These are phyloP conservation scores for Dryas octopetala DNA, from an alignment of 306 rosid species.

Conservation along the genomic window DNA sequence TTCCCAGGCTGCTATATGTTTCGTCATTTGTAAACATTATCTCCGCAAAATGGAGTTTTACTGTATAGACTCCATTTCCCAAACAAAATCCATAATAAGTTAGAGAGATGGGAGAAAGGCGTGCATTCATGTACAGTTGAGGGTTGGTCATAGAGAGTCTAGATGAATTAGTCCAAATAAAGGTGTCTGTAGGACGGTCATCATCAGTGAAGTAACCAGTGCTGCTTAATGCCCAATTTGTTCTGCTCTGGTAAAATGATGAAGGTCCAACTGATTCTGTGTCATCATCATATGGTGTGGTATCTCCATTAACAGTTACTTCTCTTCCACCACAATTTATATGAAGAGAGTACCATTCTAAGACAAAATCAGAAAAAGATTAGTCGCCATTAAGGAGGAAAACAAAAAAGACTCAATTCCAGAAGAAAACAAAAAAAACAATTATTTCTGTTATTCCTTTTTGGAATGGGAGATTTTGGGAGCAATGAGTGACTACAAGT, in stretches of 20 bases:
- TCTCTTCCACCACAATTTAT: slow-evolving; percentile 62
- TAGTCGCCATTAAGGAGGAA: slow-evolving; percentile 3
- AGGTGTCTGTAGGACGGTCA: background rate
- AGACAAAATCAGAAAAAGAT: background rate
- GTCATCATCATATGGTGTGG: slow-evolving; percentile 42
- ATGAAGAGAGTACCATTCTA: slow-evolving; percentile 48
- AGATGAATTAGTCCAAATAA: slow-evolving; percentile 24
- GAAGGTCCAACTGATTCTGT: slow-evolving; percentile 32
- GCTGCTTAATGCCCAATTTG: slow-evolving; percentile 57
- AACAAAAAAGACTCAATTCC: background rate
- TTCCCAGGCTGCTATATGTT: slow-evolving; percentile 44
- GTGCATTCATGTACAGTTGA: slow-evolving; percentile 55
- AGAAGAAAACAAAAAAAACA: background rate
- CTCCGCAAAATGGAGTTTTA: slow-evolving; percentile 47
- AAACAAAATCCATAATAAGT: slow-evolving; percentile 47
- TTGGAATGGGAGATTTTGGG: background rate
- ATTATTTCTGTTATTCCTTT: background rate
- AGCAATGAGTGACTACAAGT: too few species aligned
- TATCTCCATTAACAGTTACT: slow-evolving; percentile 4
- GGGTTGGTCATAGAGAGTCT: slow-evolving; percentile 31
- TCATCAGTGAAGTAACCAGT: slow-evolving; percentile 52
- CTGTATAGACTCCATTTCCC: slow-evolving; percentile 39
- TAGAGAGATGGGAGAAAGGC: slow-evolving; percentile 59
- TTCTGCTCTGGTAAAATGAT: slow-evolving; percentile 8
- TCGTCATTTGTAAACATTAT: slow-evolving; percentile 20